A percentile compares a stretch with the other conserved stretches of the same genome.
These are phyloP conservation scores for Nemania diffusa DNA, from an alignment of 2,329 filamentous ascomycete species.

Conservation along the genomic window DNA sequence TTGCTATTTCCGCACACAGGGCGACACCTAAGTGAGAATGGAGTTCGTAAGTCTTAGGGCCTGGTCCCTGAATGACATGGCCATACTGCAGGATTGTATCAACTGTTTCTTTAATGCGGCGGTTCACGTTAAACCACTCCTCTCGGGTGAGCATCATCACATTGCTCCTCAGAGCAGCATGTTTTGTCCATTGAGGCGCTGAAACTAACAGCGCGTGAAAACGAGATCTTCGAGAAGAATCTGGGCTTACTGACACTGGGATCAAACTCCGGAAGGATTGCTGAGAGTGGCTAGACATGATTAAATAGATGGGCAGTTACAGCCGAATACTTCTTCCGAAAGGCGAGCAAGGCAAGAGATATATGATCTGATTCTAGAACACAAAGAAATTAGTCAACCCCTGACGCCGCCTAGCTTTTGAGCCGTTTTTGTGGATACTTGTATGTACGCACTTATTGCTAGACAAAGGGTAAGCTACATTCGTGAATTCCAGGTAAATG, in stretches of 20 bases:
- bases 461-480: not conserved
- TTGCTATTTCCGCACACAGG: slow-evolving; percentile 35
- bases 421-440: not conserved
- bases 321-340: not conserved
- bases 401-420: not conserved
- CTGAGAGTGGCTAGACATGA: not conserved
- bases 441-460: no score
- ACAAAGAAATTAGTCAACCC: not conserved
- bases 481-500: not conserved
- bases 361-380: not conserved
- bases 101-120: slow-evolving; percentile 36
- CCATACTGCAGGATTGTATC: slow-evolving; percentile 29
- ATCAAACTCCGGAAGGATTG: not conserved
- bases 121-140: slow-evolving; percentile 37
- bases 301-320: not conserved
- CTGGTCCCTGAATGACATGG: slow-evolving; percentile 25
- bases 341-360: not conserved
- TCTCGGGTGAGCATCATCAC: slow-evolving; percentile 13
- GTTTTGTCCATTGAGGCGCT: not conserved
- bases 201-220: not conserved
- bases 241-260: not conserved
- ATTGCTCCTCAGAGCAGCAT: not conserved
- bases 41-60: slow-evolving; percentile 32
- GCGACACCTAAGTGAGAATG: slow-evolving; percentile 35
- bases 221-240: not conserved